phyloP scores from a whole-genome alignment of 1,284 basidiomycete genomes.

The Volvariella surrecta region DNA sequence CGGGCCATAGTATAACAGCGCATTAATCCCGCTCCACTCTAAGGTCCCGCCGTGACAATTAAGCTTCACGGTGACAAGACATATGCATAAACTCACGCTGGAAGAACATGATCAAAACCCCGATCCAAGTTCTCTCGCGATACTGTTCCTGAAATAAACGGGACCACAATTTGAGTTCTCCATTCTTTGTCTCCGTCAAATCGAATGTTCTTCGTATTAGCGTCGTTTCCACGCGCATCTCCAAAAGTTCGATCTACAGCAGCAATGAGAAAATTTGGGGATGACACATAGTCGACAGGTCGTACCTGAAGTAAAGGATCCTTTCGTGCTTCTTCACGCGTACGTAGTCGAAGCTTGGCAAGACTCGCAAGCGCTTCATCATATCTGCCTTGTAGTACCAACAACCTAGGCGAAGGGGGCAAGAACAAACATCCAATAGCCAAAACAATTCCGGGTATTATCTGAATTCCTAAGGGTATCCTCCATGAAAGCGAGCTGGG shows the following conservation, averaged over 20 bases:
- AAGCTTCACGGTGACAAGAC: conserved; percentile 3
- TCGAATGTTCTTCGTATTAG: conserved; percentile 29
- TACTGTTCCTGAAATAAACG: conserved; percentile 45
- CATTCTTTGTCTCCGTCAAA: conserved; percentile 14
- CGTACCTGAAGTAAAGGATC: conserved; percentile 52
- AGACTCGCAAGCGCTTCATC: conserved; percentile 45
- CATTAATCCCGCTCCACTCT: conserved; percentile 84
- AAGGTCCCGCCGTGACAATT: conserved; percentile 1
- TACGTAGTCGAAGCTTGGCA: conserved; percentile 39
- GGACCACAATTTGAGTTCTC: conserved; percentile 43
- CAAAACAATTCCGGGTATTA: conserved; percentile 61
- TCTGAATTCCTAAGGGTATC: conserved; percentile 64
- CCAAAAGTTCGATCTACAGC: conserved; percentile 55
- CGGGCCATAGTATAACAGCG: conserved; percentile 75
- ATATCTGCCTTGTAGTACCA: conserved; percentile 49
- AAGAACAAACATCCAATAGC: conserved; percentile 55
- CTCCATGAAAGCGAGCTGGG: conserved; percentile 63
- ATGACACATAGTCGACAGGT: conserved; percentile 9
- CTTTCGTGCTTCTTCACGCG: conserved; percentile 21
- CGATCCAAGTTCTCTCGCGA: conserved; percentile 53
- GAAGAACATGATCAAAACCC: conserved; percentile 69
- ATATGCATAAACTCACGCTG: conserved; percentile 45
- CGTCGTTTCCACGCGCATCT: conserved; percentile 56
- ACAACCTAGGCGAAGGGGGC: conserved; percentile 65
- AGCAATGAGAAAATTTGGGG: not conserved